phyloP scores from a whole-genome alignment of 2,329 filamentous ascomycete genomes.

The Elsinoe necatrix region DNA sequence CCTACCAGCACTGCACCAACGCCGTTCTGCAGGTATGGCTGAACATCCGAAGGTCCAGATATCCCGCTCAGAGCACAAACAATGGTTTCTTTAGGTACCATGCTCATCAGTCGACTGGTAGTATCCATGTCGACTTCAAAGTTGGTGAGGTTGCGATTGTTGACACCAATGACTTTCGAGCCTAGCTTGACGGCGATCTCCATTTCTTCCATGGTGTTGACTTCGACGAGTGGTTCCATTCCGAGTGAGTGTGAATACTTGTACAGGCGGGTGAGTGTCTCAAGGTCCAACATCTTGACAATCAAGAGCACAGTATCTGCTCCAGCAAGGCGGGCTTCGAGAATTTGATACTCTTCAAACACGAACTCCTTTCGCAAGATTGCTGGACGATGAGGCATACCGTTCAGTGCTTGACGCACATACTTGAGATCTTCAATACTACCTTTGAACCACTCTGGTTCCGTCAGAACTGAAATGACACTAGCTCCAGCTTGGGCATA shows the following conservation, averaged over 20 bases:
- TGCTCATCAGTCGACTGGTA: conserved; percentile 75
- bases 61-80: conserved; percentile 94
- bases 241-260: conserved; percentile 80
- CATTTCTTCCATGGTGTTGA: conserved; percentile 94
- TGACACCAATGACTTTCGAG: conserved; percentile 88
- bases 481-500: conserved; percentile 93
- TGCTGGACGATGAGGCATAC: conserved; percentile 86
- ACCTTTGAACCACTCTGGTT: conserved; percentile 98
- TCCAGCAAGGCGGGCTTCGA: conserved; percentile 85
- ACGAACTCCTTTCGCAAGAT: conserved; percentile 94
- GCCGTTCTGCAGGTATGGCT: conserved; percentile 77
- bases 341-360: conserved; percentile 96
- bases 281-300: conserved; percentile 88
- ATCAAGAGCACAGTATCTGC: conserved; percentile 93
- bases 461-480: conserved; percentile 95
- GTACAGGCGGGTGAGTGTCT: conserved; percentile 68
- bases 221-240: conserved; percentile 96
- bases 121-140: conserved; percentile 95
- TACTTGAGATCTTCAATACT: conserved; percentile 86
- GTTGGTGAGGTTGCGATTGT: conserved; percentile 92
- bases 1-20: conserved; percentile 91
- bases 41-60: conserved; percentile 76
- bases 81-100: conserved; percentile 77
- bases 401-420: conserved; percentile 79
- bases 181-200: conserved; percentile 75